phyloP scores from a whole-genome alignment of 2,329 filamentous ascomycete species.

The Thielaviopsis ethacetica region DNA sequence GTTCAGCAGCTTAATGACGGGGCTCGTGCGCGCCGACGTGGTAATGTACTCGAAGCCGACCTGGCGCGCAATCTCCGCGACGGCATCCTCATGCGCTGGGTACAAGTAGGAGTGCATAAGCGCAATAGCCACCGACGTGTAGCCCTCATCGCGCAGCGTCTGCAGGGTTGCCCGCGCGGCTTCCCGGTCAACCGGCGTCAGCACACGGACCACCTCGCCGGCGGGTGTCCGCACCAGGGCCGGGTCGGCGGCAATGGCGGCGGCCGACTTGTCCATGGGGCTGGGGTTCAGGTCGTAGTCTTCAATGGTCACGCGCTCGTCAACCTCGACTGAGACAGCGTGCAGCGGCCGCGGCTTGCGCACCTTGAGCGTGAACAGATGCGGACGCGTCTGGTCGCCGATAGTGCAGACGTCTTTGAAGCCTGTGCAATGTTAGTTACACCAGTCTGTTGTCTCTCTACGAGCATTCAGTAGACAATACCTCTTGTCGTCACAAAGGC shows the following conservation, averaged over 20 bases:
- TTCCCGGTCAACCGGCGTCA: constrained; percentile 39
- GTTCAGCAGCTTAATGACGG: constrained; percentile 28
- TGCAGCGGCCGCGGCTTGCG: constrained; percentile 52
- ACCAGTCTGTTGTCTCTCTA: no score
- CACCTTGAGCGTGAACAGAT: constrained; percentile 59
- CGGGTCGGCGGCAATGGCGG: constrained; percentile 25
- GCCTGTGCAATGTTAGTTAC: no score
- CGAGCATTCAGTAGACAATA: no score
- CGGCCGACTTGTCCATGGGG: constrained; percentile 29
- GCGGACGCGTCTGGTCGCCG: constrained; percentile 55
- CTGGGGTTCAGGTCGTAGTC: constrained; percentile 43
- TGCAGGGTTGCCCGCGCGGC: constrained; percentile 41
- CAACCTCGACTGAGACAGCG: constrained; percentile 54
- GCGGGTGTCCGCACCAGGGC: constrained; percentile 47
- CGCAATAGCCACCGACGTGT: constrained; percentile 73
- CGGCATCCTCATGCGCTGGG: constrained; percentile 63
- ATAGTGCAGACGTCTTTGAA: constrained; percentile 59
- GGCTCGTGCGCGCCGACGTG: constrained; percentile 21
- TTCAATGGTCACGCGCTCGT: constrained; percentile 58
- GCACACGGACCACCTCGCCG: constrained; percentile 50
- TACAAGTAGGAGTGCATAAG: constrained; percentile 89
- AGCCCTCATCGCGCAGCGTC: constrained; percentile 43
- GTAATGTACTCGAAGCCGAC: constrained; percentile 37
- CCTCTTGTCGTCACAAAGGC: constrained; percentile 56
- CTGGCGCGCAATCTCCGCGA: constrained; percentile 60